Percentiles rank a stretch among this genome's conserved stretches.
Evolutionary conservation across 139 green algal species (phyloP).

Genomic region (Chara braunii): DNA sequence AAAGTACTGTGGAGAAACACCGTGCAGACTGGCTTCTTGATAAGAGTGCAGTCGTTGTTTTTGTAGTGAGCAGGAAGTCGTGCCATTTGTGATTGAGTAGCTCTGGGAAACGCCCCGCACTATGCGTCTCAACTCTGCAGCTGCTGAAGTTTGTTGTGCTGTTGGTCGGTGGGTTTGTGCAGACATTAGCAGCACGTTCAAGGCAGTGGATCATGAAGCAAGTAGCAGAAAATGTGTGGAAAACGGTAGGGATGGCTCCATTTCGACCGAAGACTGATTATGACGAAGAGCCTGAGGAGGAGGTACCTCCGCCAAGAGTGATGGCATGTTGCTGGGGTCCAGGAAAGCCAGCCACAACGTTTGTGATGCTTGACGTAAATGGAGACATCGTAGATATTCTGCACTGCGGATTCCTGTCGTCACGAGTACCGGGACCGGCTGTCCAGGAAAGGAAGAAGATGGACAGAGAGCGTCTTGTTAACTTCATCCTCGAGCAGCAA

Average conservation of each 20-base stretch:
- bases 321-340: slow-evolving; percentile 60
- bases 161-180: too few relatives aligned
- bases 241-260: slow-evolving; percentile 13
- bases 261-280: slow-evolving; percentile 34
- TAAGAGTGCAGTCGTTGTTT: too few relatives aligned
- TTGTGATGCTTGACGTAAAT: slow-evolving; percentile 59
- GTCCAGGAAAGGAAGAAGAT: slow-evolving; percentile 37
- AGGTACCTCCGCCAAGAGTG: slow-evolving; percentile 42
- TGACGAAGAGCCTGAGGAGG: slow-evolving; percentile 38
- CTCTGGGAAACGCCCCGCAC: too few relatives aligned
- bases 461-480: slow-evolving; percentile 43
- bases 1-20: too few relatives aligned
- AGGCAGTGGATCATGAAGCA: slow-evolving; percentile 14
- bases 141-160: too few relatives aligned
- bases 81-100: too few relatives aligned
- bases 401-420: slow-evolving; percentile 52
- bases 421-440: slow-evolving; percentile 1
- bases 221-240: slow-evolving; percentile 29
- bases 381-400: slow-evolving; percentile 67
- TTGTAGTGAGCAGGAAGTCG: too few relatives aligned
- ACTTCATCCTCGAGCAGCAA: slow-evolving; percentile 62
- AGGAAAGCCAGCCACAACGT: slow-evolving; percentile 56
- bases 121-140: too few relatives aligned
- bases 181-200: slow-evolving; percentile 10
- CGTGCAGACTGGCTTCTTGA: too few relatives aligned